Conservation (phyloP, 2,329 filamentous ascomycete species). For the Epichloe baconii region DNA sequence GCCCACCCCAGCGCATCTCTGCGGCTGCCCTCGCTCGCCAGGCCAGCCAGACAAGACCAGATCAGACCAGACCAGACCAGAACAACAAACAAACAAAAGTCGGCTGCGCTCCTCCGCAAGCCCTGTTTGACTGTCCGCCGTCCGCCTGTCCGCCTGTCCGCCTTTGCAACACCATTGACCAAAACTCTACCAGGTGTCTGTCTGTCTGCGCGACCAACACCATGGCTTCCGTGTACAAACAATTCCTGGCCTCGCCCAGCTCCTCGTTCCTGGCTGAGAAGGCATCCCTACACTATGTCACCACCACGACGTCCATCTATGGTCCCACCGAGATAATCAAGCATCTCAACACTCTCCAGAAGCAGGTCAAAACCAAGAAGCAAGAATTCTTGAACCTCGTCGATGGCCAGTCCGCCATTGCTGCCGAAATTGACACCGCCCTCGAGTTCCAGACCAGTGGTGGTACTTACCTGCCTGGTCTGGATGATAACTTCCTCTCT, state of each 20-base stretch:
- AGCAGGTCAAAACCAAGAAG: slow-evolving; percentile 70
- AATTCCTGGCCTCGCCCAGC: slow-evolving; percentile 57
- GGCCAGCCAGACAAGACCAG: background rate
- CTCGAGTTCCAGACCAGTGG: slow-evolving; percentile 73
- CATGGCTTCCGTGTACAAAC: slow-evolving; percentile 48
- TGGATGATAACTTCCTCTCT: slow-evolving; percentile 89
- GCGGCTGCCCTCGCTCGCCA: background rate
- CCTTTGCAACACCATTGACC: background rate
- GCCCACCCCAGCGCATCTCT: background rate
- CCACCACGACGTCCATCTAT: slow-evolving; percentile 64
- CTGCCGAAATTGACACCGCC: slow-evolving; percentile 72
- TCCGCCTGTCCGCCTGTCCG: background rate
- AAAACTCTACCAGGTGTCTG: background rate
- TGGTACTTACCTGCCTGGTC: slow-evolving; percentile 71
- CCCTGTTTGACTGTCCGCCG: too few species aligned
- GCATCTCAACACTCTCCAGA: slow-evolving; percentile 59
- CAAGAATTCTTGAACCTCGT: slow-evolving; percentile 64
- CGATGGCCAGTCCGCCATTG: slow-evolving; percentile 57
- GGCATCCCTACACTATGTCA: slow-evolving; percentile 74
- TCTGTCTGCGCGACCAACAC: slow-evolving; percentile 4
- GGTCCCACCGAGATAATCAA: slow-evolving; percentile 67
- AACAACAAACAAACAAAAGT: background rate
- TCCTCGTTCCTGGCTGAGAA: slow-evolving; percentile 49
- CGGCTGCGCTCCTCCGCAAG: background rate
- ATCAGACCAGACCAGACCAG: too few species aligned